These are phyloP conservation scores for Microcos paniculata DNA, from an alignment of 345 rosid genomes.

Conservation along the genomic window DNA sequence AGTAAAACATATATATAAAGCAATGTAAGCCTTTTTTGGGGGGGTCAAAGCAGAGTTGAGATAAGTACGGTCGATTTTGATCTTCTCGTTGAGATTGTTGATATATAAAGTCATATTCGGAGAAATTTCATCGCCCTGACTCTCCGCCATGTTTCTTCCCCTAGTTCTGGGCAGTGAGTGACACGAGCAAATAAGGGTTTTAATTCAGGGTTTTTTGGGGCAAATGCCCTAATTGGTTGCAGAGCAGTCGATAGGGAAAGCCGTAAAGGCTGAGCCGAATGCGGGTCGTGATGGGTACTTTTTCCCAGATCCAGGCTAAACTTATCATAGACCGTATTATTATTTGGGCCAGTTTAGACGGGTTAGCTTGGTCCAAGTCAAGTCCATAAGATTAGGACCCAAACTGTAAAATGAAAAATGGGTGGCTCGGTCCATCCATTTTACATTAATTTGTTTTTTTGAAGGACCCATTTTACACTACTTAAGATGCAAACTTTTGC, in stretches of 20 bases:
- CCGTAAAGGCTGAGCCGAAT: background rate
- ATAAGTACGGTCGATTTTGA: conserved; percentile 72
- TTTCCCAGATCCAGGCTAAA: background rate
- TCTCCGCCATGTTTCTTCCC: conserved; percentile 52
- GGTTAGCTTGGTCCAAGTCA: background rate
- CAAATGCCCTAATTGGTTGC: conserved; percentile 7
- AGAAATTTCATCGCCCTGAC: conserved; percentile 49
- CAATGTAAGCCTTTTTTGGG: background rate
- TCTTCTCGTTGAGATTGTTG: conserved; percentile 97
- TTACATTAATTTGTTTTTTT: too few relatives aligned
- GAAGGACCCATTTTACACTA: too few relatives aligned
- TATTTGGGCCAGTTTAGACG: background rate
- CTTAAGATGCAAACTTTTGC: too few relatives aligned
- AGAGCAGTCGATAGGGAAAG: background rate
- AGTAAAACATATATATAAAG: background rate
- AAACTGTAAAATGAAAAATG: too few relatives aligned
- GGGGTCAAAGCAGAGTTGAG: background rate
- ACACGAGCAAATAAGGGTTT: background rate
- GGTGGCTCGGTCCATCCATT: too few relatives aligned
- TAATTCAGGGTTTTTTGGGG: background rate
- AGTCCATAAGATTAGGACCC: background rate
- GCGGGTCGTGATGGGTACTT: background rate
- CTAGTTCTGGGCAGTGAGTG: background rate
- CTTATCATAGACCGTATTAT: background rate
- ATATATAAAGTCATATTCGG: conserved; percentile 83